Conservation (phyloP, 2,329 filamentous ascomycete species). For the Aschersonia sp. region DNA sequence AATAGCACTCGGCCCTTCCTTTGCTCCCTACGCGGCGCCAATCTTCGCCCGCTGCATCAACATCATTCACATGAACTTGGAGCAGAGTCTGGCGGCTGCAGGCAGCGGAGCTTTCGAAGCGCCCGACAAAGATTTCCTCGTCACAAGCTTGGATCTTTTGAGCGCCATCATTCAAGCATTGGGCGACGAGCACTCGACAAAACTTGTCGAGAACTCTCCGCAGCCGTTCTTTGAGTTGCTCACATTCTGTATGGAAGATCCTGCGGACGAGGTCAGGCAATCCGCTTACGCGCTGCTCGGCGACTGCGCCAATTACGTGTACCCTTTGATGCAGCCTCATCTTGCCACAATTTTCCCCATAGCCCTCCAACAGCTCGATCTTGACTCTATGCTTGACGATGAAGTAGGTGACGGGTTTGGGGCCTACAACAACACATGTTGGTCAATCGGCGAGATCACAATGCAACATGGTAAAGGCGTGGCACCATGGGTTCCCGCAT, state of each 20-base stretch:
- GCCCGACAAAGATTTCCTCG: conserved; percentile 92
- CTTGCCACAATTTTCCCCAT: conserved; percentile 64
- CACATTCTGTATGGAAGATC: conserved; percentile 83
- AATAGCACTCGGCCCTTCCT: conserved; percentile 67
- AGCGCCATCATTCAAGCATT: conserved; percentile 90
- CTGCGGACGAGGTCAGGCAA: conserved; percentile 83
- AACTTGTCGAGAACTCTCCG: conserved; percentile 61
- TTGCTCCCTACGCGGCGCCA: conserved; percentile 71
- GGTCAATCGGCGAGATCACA: conserved; percentile 87
- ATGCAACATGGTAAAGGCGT: conserved; percentile 65
- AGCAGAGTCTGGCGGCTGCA: conserved; percentile 59
- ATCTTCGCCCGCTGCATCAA: conserved; percentile 81
- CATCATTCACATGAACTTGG: conserved; percentile 83
- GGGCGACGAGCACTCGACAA: conserved; percentile 55
- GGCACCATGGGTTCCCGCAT: conserved; percentile 59
- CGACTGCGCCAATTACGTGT: conserved; percentile 89
- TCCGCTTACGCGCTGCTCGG: conserved; percentile 91
- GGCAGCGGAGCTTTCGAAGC: conserved; percentile 56
- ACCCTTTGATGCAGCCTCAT: conserved; percentile 61
- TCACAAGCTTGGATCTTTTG: conserved; percentile 86
- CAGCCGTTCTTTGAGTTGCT: conserved; percentile 84
- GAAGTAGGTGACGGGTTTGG: conserved; percentile 76
- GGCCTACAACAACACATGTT: conserved; percentile 96
- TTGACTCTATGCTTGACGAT: conserved; percentile 62
- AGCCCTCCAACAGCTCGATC: conserved; percentile 75